Conservation (phyloP, 139 green algal genomes). For the Coelastrella sp. region DNA sequence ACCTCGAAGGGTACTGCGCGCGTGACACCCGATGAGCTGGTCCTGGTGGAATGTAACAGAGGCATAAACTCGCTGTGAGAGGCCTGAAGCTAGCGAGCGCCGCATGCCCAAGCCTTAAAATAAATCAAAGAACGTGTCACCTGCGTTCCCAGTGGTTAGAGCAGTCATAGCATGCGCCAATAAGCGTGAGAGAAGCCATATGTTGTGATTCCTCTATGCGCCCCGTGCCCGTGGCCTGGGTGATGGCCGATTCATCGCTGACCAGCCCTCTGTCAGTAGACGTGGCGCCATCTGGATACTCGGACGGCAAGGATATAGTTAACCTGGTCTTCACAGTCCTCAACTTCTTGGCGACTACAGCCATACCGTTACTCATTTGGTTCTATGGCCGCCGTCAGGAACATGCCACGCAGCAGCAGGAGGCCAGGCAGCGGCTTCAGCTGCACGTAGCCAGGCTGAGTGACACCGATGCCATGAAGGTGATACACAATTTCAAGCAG, state of each 20-base stretch:
- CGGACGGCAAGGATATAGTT: neutral
- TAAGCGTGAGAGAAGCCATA: too few relatives aligned
- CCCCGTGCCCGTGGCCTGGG: too few relatives aligned
- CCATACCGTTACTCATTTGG: constrained; percentile 10
- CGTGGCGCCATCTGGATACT: constrained; percentile 13
- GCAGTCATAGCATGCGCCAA: too few relatives aligned
- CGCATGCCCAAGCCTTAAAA: too few relatives aligned
- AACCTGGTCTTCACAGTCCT: neutral
- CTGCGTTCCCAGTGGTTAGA: too few relatives aligned
- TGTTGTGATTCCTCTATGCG: too few relatives aligned
- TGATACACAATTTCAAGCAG: neutral
- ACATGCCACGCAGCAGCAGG: neutral
- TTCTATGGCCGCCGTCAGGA: constrained; percentile 6
- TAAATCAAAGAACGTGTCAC: too few relatives aligned
- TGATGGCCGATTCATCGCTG: neutral
- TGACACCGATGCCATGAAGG: neutral
- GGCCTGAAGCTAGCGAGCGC: too few relatives aligned
- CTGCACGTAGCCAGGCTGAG: neutral
- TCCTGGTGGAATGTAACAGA: too few relatives aligned
- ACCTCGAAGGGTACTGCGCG: too few relatives aligned
- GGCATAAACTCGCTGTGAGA: too few relatives aligned
- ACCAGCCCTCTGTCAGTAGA: neutral
- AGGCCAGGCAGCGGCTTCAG: constrained; percentile 5
- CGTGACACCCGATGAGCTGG: too few relatives aligned
- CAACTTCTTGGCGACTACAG: neutral